Conservation (phyloP, 1,284 basidiomycete genomes). For the Mycosarcoma mackinlayi region DNA sequence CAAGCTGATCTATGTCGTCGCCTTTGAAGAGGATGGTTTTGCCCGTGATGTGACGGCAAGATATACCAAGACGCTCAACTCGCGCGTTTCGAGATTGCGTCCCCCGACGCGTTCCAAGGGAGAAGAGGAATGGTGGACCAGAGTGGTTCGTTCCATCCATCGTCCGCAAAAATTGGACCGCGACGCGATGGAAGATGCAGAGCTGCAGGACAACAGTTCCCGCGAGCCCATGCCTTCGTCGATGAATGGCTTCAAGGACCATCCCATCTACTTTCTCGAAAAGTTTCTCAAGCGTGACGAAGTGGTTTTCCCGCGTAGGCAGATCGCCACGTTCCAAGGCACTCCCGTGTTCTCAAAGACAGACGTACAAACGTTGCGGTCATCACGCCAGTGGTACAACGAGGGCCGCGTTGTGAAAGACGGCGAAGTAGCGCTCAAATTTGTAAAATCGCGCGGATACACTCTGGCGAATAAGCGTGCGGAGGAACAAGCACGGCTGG, state of each 20-base stretch:
- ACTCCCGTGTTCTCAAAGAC: conserved; percentile 90
- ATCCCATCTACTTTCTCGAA: conserved; percentile 89
- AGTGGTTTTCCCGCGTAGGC: conserved; percentile 80
- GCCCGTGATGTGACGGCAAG: conserved; percentile 73
- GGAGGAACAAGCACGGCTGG: conserved; percentile 77
- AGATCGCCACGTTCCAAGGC: conserved; percentile 90
- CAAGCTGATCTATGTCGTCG: conserved; percentile 91
- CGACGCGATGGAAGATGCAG: conserved; percentile 94
- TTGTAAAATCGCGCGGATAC: conserved; percentile 84
- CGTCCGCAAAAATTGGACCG: conserved; percentile 74
- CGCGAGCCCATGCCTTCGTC: conserved; percentile 95
- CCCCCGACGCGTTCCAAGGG: conserved; percentile 76
- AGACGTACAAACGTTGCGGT: conserved; percentile 84
- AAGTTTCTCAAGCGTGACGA: conserved; percentile 90
- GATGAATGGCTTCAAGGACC: conserved; percentile 91
- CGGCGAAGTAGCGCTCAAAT: conserved; percentile 86
- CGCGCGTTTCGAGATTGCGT: conserved; percentile 84
- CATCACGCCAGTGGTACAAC: conserved; percentile 94
- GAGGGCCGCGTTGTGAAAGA: conserved; percentile 80
- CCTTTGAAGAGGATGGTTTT: conserved; percentile 83
- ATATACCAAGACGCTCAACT: conserved; percentile 81
- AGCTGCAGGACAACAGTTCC: conserved; percentile 81
- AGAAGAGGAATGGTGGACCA: conserved; percentile 81
- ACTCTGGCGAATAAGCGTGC: conserved; percentile 85
- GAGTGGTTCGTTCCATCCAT: conserved; percentile 59